Conservation (phyloP, 495 filamentous ascomycete species). For the Talaromyces adpressus region DNA sequence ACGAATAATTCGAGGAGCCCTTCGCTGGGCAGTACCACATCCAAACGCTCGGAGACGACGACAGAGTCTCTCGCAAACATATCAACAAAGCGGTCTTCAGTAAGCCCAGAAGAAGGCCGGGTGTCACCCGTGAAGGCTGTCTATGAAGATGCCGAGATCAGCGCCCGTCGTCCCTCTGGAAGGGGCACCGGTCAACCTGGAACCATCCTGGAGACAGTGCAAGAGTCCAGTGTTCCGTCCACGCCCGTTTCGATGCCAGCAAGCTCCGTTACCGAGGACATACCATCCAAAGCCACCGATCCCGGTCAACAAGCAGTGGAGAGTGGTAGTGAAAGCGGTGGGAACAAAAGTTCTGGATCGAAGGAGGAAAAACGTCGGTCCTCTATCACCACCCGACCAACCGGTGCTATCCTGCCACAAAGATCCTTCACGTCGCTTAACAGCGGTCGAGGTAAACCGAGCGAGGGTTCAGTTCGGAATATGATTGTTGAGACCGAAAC, state of each 20-base stretch:
- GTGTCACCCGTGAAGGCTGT: conserved; percentile 18
- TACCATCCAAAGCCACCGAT: conserved; percentile 22
- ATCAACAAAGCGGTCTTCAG: conserved; percentile 32
- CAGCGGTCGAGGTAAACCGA: conserved; percentile 46
- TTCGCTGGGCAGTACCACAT: conserved; percentile 14
- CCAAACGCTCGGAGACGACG: conserved; percentile 28
- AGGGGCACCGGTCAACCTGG: conserved; percentile 60
- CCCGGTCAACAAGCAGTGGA: conserved; percentile 23
- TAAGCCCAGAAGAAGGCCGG: conserved; percentile 21
- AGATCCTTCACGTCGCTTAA: conserved; percentile 43
- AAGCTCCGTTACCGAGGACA: conserved; percentile 34
- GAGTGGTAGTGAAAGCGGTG: conserved; percentile 46
- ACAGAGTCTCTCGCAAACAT: conserved; percentile 34
- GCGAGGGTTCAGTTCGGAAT: conserved; percentile 72
- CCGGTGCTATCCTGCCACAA: conserved; percentile 35
- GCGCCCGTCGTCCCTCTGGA: conserved; percentile 30
- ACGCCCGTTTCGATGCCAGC: conserved; percentile 53
- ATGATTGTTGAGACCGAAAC: conserved; percentile 99
- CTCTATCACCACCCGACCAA: conserved; percentile 16
- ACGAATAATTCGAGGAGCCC: conserved; percentile 40
- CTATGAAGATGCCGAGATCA: conserved; percentile 18
- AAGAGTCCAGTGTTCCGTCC: conserved; percentile 78
- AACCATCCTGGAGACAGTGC: conserved; percentile 81
- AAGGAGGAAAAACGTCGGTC: conserved; percentile 30
- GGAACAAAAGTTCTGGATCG: conserved; percentile 33